These are phyloP conservation scores for Fagopyrum homotropicum DNA, from an alignment of 148 eudicot genomes.

Conservation along the genomic window DNA sequence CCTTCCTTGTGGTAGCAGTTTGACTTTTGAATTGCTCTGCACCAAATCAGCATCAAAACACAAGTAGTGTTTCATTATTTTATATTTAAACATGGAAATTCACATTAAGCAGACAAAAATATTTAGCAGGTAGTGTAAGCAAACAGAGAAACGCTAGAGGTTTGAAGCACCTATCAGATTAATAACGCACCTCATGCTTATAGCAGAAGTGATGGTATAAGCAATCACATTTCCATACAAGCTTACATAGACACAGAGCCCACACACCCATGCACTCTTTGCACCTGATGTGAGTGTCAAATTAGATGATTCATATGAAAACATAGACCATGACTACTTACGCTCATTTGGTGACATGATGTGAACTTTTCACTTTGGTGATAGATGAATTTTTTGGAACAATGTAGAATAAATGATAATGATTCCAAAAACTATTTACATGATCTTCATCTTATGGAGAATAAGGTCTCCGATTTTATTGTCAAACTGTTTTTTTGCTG, in stretches of 20 bases:
- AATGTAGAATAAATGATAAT: background rate
- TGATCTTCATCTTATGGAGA: background rate
- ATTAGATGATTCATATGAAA: background rate
- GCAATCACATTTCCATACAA: constrained; percentile 58
- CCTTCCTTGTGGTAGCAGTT: constrained; percentile 77
- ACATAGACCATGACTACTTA: background rate
- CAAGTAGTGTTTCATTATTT: background rate
- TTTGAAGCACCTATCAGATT: background rate
- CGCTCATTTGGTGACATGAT: background rate
- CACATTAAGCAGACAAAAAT: background rate
- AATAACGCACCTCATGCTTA: constrained; percentile 50
- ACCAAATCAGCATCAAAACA: constrained; percentile 4
- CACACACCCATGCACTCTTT: constrained; percentile 43
- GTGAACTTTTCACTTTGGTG: background rate
- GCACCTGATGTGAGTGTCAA: constrained; percentile 37
- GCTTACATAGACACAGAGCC: constrained; percentile 36
- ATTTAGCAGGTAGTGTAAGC: background rate
- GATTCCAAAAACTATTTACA: background rate
- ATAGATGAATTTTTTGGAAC: background rate
- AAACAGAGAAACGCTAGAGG: background rate
- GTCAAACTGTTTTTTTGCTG: background rate
- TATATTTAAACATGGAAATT: background rate
- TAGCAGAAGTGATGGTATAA: constrained; percentile 63
- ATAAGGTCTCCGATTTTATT: background rate
- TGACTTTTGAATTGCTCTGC: constrained; percentile 75